Evolutionary conservation across 1,284 basidiomycete species (phyloP).

Genomic region (Abortiporus biennis): DNA sequence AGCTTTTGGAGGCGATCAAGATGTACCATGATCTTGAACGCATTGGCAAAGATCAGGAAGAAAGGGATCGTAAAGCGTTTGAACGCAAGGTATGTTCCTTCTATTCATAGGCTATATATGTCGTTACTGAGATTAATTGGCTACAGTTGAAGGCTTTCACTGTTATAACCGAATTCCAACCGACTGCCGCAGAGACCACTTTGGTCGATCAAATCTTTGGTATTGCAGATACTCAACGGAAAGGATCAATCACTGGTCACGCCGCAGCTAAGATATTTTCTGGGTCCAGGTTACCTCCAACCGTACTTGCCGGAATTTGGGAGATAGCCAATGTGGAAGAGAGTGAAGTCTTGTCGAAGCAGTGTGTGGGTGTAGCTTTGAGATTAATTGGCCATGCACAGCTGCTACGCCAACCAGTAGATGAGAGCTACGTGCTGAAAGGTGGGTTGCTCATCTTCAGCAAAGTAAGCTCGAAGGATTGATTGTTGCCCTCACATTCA

Average conservation of each 20-base stretch:
- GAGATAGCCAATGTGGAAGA: constrained; percentile 86
- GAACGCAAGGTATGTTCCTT: constrained; percentile 17
- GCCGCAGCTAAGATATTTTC: constrained; percentile 75
- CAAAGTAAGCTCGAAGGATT: neutral
- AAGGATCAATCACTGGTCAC: constrained; percentile 75
- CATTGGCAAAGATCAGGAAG: constrained; percentile 51
- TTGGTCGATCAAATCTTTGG: constrained; percentile 64
- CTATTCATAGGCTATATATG: neutral
- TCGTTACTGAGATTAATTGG: neutral
- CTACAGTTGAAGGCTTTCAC: constrained; percentile 19
- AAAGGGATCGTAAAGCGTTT: constrained; percentile 28
- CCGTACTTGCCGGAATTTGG: constrained; percentile 88
- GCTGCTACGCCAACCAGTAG: constrained; percentile 21
- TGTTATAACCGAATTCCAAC: constrained; percentile 38
- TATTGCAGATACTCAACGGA: constrained; percentile 60
- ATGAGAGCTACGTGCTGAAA: neutral
- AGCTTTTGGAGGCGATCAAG: constrained; percentile 37
- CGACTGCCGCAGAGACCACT: constrained; percentile 57
- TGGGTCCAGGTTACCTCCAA: constrained; percentile 71
- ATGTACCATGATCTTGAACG: constrained; percentile 59
- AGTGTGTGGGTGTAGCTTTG: constrained; percentile 79
- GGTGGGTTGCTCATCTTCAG: too few relatives aligned
- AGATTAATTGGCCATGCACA: constrained; percentile 92
- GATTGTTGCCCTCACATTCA: neutral
- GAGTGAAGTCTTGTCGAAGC: constrained; percentile 83